phyloP scores from a whole-genome alignment of 1,139 yeast genomes.

The Spathaspora jeffriesii region DNA sequence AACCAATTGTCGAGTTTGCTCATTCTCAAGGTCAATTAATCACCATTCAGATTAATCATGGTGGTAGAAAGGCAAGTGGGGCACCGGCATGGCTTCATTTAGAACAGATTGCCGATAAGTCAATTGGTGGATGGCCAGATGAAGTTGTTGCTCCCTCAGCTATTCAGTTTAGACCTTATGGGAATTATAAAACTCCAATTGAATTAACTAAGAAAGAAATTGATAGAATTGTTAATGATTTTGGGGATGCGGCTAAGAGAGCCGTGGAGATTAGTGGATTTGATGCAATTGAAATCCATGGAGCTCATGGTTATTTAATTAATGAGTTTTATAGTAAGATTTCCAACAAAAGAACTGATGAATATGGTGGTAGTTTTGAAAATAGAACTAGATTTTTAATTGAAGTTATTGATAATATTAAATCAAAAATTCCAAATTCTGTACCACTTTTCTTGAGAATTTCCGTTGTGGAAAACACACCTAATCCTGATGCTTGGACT shows the following conservation, averaged over 20 bases:
- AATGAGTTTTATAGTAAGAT: constrained; percentile 35
- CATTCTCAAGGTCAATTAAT: constrained; percentile 51
- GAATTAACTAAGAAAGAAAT: constrained; percentile 37
- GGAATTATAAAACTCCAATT: constrained; percentile 25
- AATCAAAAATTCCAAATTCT: constrained; percentile 27
- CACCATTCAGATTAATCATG: constrained; percentile 58
- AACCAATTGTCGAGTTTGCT: constrained; percentile 53
- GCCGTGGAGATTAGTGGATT: constrained; percentile 43
- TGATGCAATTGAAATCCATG: constrained; percentile 53
- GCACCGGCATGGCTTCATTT: constrained; percentile 34
- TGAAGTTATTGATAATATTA: constrained; percentile 57
- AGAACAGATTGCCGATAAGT: constrained; percentile 29
- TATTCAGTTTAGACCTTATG: constrained; percentile 31
- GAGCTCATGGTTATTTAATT: constrained; percentile 51
- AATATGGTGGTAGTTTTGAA: constrained; percentile 61
- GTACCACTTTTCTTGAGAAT: constrained; percentile 47
- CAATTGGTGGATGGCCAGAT: constrained; percentile 44
- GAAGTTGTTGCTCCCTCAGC: constrained; percentile 50
- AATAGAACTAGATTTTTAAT: constrained; percentile 62
- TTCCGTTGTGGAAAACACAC: constrained; percentile 41
- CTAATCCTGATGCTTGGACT: constrained; percentile 43
- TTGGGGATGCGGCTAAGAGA: constrained; percentile 44
- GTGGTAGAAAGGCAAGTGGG: constrained; percentile 52
- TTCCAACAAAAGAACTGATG: constrained; percentile 48
- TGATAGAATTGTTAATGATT: constrained; percentile 31